Base-by-base conservation (phyloP, 306 rosid species). In the Trifolium pratense region DNA sequence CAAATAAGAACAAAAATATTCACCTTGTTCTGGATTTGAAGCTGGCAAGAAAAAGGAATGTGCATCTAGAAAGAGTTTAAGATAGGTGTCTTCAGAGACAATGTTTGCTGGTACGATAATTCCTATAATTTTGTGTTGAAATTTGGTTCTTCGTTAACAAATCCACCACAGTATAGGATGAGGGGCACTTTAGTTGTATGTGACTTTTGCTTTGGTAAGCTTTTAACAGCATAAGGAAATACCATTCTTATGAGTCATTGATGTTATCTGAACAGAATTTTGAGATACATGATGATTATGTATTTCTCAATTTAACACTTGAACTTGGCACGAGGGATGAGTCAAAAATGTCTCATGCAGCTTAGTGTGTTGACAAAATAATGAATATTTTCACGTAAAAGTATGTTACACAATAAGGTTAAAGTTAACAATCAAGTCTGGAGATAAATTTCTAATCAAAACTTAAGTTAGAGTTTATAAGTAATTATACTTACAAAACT, bases 31-130 rank as follows among this genome's bases (percentile, higher is more conserved):
- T 57, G 58, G 56, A 58, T 71, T 57, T 18, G 53, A 64, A 70
- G 84, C 66, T 31, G 55, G 76, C 68, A 81, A 48, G 75, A 36
- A 72, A 59, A 67, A 42, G 39, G 48, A 48, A 16, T 39, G 39
- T n/a, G n/a, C 67, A 66, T 51, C 60, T 74, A 9, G 75, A 80
- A 39, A 40, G 57, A 49, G 31, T 68, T 60, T 40, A 70, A 69
- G 37, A 71, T 76, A 34, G 67, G 31, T 58, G 46, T 57, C 36
- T 46, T 71, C 18, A 6, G 49, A 9, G 32, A 21, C 29, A 17
- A 46, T 48, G 58, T 76, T n/a, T 49, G 29, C 68, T 49, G 78
- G 75, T 76, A 58, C 62, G 66, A 31, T 58, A 25, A 25, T 49
- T 72, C 72, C 23, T 17, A 25, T 40, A 31, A 26, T 43, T 64